These are phyloP conservation scores for Pichia manshurica DNA, from an alignment of 805 yeast species.

Conservation along the genomic window DNA sequence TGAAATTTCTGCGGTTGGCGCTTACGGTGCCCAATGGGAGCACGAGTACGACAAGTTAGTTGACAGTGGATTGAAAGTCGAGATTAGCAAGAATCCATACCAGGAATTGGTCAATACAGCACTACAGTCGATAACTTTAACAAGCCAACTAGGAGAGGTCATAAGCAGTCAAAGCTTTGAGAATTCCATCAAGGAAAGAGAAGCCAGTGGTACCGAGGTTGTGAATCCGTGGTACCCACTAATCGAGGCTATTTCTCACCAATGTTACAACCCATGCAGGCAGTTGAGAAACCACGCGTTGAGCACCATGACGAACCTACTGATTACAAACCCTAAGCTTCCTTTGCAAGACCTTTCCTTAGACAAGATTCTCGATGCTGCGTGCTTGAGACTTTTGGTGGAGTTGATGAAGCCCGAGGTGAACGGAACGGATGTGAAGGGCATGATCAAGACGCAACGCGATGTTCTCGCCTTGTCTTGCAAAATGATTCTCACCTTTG, in stretches of 20 bases:
- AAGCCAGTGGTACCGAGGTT: constrained; percentile 12
- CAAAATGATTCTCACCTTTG: constrained; percentile 38
- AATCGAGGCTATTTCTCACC: constrained; percentile 80
- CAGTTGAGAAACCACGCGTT: constrained; percentile 67
- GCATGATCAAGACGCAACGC: constrained; percentile 59
- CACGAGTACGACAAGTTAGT: constrained; percentile 47
- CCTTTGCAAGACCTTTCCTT: constrained; percentile 36
- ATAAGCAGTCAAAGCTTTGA: constrained; percentile 30
- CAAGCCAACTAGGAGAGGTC: constrained; percentile 43
- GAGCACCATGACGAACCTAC: constrained; percentile 47
- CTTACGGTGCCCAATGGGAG: constrained; percentile 72
- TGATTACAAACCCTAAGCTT: constrained; percentile 35
- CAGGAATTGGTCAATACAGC: constrained; percentile 54
- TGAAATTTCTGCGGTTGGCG: constrained; percentile 77
- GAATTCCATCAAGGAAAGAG: constrained; percentile 27
- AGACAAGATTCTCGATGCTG: constrained; percentile 61
- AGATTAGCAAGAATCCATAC: constrained; percentile 40
- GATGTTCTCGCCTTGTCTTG: constrained; percentile 65
- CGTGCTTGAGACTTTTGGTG: constrained; percentile 66
- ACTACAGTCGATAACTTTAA: constrained; percentile 54
- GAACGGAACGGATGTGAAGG: constrained; percentile 51
- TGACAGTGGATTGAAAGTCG: constrained; percentile 39
- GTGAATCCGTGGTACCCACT: constrained; percentile 48
- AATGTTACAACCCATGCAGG: constrained; percentile 82
- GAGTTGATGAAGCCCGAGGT: constrained; percentile 64